phyloP scores from a whole-genome alignment of 257 asterid species.

The Phtheirospermum japonicum region DNA sequence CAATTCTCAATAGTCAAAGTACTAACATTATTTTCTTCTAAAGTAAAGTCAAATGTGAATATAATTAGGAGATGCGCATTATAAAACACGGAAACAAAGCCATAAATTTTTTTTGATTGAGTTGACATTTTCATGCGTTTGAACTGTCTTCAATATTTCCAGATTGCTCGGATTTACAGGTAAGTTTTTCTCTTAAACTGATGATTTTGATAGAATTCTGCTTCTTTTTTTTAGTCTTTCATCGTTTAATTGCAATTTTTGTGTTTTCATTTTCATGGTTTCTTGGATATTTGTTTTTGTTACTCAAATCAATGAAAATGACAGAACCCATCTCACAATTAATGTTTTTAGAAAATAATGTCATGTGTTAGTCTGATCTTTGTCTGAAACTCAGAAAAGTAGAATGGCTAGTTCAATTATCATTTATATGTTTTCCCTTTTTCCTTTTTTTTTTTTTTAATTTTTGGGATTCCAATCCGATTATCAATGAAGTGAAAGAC shows the following conservation, averaged over 20 bases:
- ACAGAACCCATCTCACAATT: neutral
- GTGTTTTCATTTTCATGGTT: neutral
- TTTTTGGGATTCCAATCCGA: no score
- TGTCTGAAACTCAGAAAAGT: neutral
- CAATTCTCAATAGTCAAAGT: neutral
- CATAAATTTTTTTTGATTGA: neutral
- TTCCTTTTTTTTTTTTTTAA: no score
- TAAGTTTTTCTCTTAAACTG: slow-evolving; percentile 18
- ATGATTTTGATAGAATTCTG: neutral
- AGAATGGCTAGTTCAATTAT: no score
- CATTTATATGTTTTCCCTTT: no score
- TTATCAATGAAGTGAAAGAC: no score
- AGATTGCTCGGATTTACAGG: slow-evolving; percentile 35
- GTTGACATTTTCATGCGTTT: slow-evolving; percentile 32
- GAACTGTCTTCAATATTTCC: slow-evolving; percentile 26
- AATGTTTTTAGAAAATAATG: neutral
- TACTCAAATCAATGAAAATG: neutral
- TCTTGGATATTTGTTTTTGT: neutral
- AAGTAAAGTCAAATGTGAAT: neutral
- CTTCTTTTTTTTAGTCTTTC: neutral
- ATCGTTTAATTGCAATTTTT: neutral
- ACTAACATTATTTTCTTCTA: neutral
- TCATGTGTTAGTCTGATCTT: neutral
- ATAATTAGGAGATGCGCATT: neutral
- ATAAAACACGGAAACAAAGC: neutral